Conservation (phyloP, 129 eudicot species). For the Flaveria brownii region DNA sequence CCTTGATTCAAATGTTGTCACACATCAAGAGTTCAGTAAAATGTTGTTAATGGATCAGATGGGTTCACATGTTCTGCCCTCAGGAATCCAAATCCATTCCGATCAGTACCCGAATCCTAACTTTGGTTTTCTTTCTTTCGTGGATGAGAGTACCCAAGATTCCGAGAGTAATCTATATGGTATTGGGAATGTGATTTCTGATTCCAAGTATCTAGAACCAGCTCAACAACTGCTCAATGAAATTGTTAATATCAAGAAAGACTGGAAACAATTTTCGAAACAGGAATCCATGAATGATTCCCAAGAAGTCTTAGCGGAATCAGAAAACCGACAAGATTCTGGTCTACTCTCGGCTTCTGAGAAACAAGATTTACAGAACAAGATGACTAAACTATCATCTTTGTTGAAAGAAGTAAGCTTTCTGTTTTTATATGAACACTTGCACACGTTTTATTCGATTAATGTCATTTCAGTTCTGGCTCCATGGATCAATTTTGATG, state of each 20-base stretch:
- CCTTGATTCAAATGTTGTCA: no score
- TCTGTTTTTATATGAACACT: not conserved
- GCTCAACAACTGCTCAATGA: constrained; percentile 81
- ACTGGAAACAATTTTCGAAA: constrained; percentile 40
- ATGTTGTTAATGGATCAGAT: constrained; percentile 46
- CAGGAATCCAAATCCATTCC: constrained; percentile 46
- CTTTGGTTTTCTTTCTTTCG: no score
- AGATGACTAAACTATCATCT: constrained; percentile 65
- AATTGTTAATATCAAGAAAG: constrained; percentile 64
- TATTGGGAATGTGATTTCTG: constrained; percentile 45
- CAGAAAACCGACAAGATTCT: constrained; percentile 41
- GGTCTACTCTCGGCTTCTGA: constrained; percentile 60
- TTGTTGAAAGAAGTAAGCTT: constrained; percentile 75
- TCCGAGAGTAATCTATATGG: constrained; percentile 35
- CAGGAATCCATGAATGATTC: constrained; percentile 44
- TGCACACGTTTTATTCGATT: no score
- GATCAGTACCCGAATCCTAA: constrained; percentile 23
- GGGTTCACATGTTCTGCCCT: constrained; percentile 43
- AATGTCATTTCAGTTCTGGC: no score
- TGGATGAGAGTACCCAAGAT: not conserved
- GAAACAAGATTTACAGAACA: constrained; percentile 70
- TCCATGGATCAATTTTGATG: not conserved
- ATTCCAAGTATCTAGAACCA: constrained; percentile 73
- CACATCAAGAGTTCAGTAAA: constrained; percentile 38
- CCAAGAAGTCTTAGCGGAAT: constrained; percentile 36